A percentile compares a stretch with the other conserved stretches of the same genome.
Evolutionary conservation across 768 basidiomycete species (phyloP).

Genomic region (Pholiota microspora): DNA sequence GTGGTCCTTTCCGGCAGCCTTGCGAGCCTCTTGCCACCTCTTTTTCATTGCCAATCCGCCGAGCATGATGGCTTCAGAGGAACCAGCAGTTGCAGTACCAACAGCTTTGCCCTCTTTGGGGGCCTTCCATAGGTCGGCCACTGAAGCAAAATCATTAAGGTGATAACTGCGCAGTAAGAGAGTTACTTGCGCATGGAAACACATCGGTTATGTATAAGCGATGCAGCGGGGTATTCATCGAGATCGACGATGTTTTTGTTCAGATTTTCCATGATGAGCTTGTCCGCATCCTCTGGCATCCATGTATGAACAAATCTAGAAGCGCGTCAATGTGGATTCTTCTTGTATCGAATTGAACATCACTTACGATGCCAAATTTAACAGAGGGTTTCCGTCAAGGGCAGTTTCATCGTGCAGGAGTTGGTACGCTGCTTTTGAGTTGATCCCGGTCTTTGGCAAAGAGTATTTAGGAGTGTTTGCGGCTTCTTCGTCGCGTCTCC

Average conservation of each 20-base stretch:
- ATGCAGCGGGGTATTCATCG: constrained; percentile 64
- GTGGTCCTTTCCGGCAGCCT: constrained; percentile 53
- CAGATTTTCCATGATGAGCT: constrained; percentile 61
- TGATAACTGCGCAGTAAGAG: neutral
- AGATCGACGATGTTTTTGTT: constrained; percentile 65
- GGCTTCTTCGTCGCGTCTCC: constrained; percentile 40
- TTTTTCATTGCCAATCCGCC: constrained; percentile 71
- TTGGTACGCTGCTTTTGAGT: constrained; percentile 45
- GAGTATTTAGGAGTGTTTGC: constrained; percentile 42
- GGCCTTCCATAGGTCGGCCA: constrained; percentile 64
- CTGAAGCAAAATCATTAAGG: constrained; percentile 18
- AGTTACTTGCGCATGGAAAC: constrained; percentile 48
- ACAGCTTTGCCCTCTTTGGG: constrained; percentile 53
- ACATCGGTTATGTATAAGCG: constrained; percentile 51
- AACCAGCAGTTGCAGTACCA: constrained; percentile 65
- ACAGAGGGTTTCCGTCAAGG: constrained; percentile 54
- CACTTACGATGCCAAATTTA: constrained; percentile 67
- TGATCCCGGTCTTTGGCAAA: constrained; percentile 41
- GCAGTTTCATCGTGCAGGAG: constrained; percentile 54
- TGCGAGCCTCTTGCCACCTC: constrained; percentile 62
- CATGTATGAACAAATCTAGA: constrained; percentile 52
- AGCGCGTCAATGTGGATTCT: neutral
- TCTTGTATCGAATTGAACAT: neutral
- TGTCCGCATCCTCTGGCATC: constrained; percentile 53
- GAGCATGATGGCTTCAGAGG: constrained; percentile 68